These are phyloP conservation scores for Tylopilus vinaceipallidus DNA, from an alignment of 768 basidiomycete species.

Conservation along the genomic window DNA sequence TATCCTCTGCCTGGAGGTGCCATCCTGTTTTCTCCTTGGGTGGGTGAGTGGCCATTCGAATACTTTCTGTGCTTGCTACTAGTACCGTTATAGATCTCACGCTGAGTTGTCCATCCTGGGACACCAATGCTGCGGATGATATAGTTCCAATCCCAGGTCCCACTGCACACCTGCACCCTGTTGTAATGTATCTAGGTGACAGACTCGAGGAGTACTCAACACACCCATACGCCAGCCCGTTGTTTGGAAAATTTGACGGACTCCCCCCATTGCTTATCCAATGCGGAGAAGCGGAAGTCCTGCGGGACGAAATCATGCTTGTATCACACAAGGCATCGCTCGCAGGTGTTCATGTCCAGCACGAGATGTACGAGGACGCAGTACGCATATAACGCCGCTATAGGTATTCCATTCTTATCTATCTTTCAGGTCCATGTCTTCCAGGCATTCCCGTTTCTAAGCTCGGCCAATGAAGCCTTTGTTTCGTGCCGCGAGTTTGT, in stretches of 20 bases:
- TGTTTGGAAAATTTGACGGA: conserved; percentile 86
- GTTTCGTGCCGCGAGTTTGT: conserved; percentile 70
- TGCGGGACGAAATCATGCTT: conserved; percentile 91
- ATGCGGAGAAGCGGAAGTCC: conserved; percentile 89
- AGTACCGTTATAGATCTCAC: conserved; percentile 65
- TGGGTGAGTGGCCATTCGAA: conserved; percentile 56
- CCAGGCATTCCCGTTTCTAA: conserved; percentile 81
- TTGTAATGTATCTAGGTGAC: conserved; percentile 90
- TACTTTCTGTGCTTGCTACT: conserved; percentile 10
- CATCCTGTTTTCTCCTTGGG: conserved; percentile 94
- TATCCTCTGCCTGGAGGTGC: conserved; percentile 84
- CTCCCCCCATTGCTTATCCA: conserved; percentile 91
- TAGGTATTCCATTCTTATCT: not conserved
- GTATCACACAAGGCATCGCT: conserved; percentile 90
- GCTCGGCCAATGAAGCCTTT: conserved; percentile 63
- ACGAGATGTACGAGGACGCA: conserved; percentile 90
- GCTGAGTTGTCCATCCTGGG: conserved; percentile 98
- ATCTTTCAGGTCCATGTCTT: conserved; percentile 78
- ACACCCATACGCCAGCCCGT: conserved; percentile 93
- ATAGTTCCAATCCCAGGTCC: conserved; percentile 70
- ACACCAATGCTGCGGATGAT: conserved; percentile 85
- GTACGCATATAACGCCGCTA: conserved; percentile 44
- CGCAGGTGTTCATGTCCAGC: conserved; percentile 80
- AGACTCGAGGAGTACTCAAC: conserved; percentile 79
- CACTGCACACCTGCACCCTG: conserved; percentile 88